Base-by-base conservation (phyloP, 1,139 yeast species). In the Blastobotrys ciferrii region DNA sequence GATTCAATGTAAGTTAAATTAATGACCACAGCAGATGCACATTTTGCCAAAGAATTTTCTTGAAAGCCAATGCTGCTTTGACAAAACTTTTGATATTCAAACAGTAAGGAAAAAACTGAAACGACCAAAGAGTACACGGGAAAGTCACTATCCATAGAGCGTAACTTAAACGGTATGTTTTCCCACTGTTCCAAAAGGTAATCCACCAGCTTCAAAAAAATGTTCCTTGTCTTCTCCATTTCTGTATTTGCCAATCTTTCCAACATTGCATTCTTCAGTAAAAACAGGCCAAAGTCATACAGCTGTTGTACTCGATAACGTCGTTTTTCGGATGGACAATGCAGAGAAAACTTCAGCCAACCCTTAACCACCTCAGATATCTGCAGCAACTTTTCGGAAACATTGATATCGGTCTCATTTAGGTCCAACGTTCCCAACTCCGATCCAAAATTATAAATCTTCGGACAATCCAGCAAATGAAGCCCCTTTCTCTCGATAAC, bases 371-470 rank as follows among this genome's bases (percentile, higher is more conserved):
- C 40, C 11, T 36, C 28, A 4, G n/a, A 19, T 7, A 19, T 17
- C 3, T 36, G 40, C 17, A 4, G 4, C 14, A 36, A n/a, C n/a
- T 15, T 36, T 36, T 3, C 40, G 3, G 40, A 36, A 9, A 36
- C 40, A 4, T 17, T 11, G 4, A 19, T 5, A 17, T 36, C 40
- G n/a, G 40, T 36, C 14, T 36, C 40, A 4, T 36, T n/a, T 7
- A 36, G 28, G 12, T 36, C 14, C 28, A 36, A 18, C 6, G 28
- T 19, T 3, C 40, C 40, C 28, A 36, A 15, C 40, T 36, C 40
- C 19, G 40, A 7, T 4, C 40, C 40, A 13, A 36, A 36, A n/a
- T 36, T 7, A n/a, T 6, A 18, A 19, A 3, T 12, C 5, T 23
- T 23, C 9, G 28, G 28, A 9, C 28, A 23, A 6, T 5, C 28